Percentiles rank a stretch among this genome's conserved stretches.
Evolutionary conservation across 108 stramenopile species (phyloP).

Genomic region (Cyclotella kingstonii): DNA sequence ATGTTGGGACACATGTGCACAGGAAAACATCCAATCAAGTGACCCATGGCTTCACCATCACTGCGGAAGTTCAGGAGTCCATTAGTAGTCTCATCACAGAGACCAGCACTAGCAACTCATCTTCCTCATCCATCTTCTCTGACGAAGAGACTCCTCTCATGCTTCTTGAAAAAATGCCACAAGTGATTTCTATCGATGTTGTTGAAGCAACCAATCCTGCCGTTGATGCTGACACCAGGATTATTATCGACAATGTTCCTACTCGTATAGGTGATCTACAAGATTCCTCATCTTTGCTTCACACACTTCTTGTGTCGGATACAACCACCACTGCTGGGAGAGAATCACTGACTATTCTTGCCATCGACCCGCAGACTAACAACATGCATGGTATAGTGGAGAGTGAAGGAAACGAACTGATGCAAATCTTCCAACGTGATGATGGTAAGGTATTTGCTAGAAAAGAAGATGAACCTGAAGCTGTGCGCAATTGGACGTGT

Average conservation of each 20-base stretch:
- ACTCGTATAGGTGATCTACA: no score
- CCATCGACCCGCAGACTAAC: slow-evolving; percentile 1
- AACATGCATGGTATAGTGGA: slow-evolving; percentile 10
- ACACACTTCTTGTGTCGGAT: slow-evolving; percentile 1
- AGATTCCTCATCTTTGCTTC: no score
- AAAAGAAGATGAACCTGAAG: slow-evolving; percentile 8
- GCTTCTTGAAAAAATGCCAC: no score
- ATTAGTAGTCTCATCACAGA: no score
- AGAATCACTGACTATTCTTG: not conserved
- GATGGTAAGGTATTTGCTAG: not conserved
- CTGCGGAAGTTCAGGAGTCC: no score
- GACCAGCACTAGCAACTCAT: no score
- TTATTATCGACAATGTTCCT: no score
- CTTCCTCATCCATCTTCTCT: no score
- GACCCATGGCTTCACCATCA: no score
- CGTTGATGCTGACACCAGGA: not conserved
- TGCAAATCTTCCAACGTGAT: slow-evolving; percentile 6
- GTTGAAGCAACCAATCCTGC: not conserved
- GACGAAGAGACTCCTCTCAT: no score
- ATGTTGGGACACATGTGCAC: no score
- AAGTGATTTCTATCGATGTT: slow-evolving; percentile 4
- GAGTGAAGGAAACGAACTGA: not conserved
- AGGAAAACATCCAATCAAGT: no score
- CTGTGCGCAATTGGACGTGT: slow-evolving; percentile 9
- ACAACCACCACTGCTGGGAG: not conserved